Base-by-base conservation (phyloP, 2,329 filamentous ascomycete species). In the Scedosporium minutisporum region DNA sequence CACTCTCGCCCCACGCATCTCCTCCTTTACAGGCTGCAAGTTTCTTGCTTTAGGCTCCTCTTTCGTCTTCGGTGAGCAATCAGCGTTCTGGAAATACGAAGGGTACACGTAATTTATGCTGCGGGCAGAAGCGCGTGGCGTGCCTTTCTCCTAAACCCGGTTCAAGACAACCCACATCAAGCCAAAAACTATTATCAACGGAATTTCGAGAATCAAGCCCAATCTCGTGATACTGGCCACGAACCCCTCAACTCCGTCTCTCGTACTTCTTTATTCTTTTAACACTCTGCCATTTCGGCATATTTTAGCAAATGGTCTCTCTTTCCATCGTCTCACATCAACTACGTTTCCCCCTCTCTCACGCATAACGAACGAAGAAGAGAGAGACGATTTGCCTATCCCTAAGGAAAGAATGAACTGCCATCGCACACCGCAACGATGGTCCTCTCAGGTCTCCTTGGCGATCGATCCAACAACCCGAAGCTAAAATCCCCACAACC, bases 381-480 rank as follows among this genome's bases (percentile, higher is more conserved):
- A 48, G 12, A 9, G 44, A 48, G 21, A 18, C 44, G 6, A 29
- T 12, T 12, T 18, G 6, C 51, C 3, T 21, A 6, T 4, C 3
- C 23, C n/a, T 5, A 16, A 21, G 14, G 51, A 38, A 59, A 62
- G 60, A 21, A 62, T 62, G 60, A 57, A 16, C 51, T 38, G n/a
- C 46, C 21, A 27, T 33, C 57, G 33, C 33, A 6, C 48, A 21
- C 33, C 53, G 51, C 21, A 44, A 18, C 38, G 10, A 62, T 62
- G 60, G 60, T 62, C 27, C 29, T 62, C 51, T 58, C 60, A 4
- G 23, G 33, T 42, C 60, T 62, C 6, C 60, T 62, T 27, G 60
- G 60, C 38, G 53, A 62, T 18, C 59, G 59, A 61, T 27, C 42
- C 59, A 42, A 53, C 59, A 23, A 27, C 23, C 33, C 59, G 25